These are phyloP conservation scores for Cladophialophora yegresii DNA, from an alignment of 2,329 filamentous ascomycete genomes.

Conservation along the genomic window DNA sequence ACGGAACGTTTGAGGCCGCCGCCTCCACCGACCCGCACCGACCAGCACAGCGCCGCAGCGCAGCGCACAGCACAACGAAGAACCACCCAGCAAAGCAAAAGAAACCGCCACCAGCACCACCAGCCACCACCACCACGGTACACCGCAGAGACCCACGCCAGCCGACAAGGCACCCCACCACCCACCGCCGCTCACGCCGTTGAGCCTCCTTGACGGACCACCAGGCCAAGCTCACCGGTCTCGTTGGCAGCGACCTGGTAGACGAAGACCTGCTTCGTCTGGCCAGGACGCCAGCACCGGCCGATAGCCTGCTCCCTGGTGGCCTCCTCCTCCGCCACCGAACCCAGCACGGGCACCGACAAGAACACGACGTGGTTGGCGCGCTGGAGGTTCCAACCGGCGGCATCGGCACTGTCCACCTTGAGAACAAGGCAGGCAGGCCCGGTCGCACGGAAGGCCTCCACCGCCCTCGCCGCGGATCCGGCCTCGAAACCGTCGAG, in stretches of 20 bases:
- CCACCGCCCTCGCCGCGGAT: conserved; percentile 42
- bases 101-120: background rate
- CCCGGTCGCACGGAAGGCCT: conserved; percentile 45
- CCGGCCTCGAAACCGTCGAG: conserved; percentile 38
- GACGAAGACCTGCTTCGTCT: conserved; percentile 59
- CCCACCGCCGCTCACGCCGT: background rate
- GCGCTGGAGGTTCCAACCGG: conserved; percentile 64
- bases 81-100: conserved; percentile 22
- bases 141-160: conserved; percentile 17
- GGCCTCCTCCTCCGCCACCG: conserved; percentile 57
- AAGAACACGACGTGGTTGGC: conserved; percentile 68
- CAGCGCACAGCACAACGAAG: background rate
- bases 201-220: background rate
- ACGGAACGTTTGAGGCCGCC: background rate
- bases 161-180: conserved; percentile 30
- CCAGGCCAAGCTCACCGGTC: conserved; percentile 17
- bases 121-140: background rate
- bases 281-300: conserved; percentile 60
- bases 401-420: conserved; percentile 58
- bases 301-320: conserved; percentile 66
- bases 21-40: conserved; percentile 3
- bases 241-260: conserved; percentile 49
- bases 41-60: conserved; percentile 18
- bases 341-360: conserved; percentile 54
- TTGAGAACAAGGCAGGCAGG: conserved; percentile 60